phyloP scores from a whole-genome alignment of 1,284 basidiomycete genomes.

The Pseudozyma pruni region DNA sequence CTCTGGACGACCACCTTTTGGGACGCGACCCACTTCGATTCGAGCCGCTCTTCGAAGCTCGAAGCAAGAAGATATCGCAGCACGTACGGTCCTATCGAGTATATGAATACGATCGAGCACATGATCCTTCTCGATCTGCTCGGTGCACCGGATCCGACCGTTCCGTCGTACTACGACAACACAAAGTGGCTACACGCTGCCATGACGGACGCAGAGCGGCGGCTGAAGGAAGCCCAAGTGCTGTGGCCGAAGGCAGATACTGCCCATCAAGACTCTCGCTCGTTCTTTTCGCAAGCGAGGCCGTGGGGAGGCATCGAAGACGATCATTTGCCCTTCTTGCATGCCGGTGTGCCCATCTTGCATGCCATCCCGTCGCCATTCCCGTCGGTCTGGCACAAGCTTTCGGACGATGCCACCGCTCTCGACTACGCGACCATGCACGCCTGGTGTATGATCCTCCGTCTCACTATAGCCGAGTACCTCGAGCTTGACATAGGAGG shows the following conservation, averaged over 20 bases:
- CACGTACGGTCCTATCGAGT: constrained; percentile 39
- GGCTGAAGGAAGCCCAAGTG: constrained; percentile 23
- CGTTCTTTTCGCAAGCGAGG: constrained; percentile 30
- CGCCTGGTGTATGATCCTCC: constrained; percentile 82
- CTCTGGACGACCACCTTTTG: constrained; percentile 45
- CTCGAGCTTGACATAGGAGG: constrained; percentile 73
- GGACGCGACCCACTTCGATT: constrained; percentile 20
- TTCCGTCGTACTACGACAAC: constrained; percentile 55
- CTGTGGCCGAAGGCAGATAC: constrained; percentile 43
- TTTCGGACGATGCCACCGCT: constrained; percentile 88
- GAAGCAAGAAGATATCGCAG: constrained; percentile 18
- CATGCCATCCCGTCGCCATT: constrained; percentile 92
- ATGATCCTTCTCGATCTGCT: constrained; percentile 64
- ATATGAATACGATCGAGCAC: constrained; percentile 63
- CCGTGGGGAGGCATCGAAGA: constrained; percentile 82
- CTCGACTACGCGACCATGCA: constrained; percentile 86
- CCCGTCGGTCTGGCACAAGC: constrained; percentile 88
- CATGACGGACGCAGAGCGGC: constrained; percentile 46
- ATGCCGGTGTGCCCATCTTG: constrained; percentile 83
- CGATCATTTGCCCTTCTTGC: constrained; percentile 92
- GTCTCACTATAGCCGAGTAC: constrained; percentile 91
- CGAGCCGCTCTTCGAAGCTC: constrained; percentile 11
- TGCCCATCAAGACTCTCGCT: constrained; percentile 2
- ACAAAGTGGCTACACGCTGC: constrained; percentile 58
- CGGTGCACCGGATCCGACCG: constrained; percentile 48